Evolutionary conservation across 1,139 yeast species (phyloP).

Genomic region (Taphrina flavorubra): DNA sequence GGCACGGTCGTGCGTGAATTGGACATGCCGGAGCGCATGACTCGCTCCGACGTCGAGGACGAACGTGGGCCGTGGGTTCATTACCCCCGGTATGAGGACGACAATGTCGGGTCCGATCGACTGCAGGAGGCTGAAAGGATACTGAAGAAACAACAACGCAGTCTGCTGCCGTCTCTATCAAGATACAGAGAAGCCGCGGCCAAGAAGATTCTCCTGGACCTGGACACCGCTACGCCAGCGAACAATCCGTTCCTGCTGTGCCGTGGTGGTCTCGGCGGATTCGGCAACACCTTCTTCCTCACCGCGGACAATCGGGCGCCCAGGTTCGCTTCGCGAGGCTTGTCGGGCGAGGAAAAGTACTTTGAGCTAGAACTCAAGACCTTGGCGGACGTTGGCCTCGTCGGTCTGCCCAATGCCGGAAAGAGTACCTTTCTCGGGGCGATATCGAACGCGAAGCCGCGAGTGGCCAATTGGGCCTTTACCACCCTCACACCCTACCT

Average conservation of each 20-base stretch:
- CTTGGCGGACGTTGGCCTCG: conserved; percentile 89
- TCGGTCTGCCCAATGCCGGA: conserved; percentile 96
- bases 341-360: conserved; percentile 67
- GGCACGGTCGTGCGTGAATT: conserved; percentile 62
- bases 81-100: conserved; percentile 40
- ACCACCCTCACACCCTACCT: conserved; percentile 91
- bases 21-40: conserved; percentile 72
- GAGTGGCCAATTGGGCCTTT: conserved; percentile 96
- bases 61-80: conserved; percentile 48
- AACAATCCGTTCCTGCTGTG: conserved; percentile 68
- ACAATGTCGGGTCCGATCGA: conserved; percentile 27
- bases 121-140: conserved; percentile 32
- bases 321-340: conserved; percentile 79
- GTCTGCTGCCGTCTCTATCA: conserved; percentile 66
- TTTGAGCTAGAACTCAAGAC: conserved; percentile 83
- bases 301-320: conserved; percentile 87
- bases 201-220: conserved; percentile 79
- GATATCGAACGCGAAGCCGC: conserved; percentile 86
- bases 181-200: conserved; percentile 55
- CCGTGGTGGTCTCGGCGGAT: conserved; percentile 89
- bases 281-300: conserved; percentile 94
- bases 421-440: conserved; percentile 86
- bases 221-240: conserved; percentile 62
- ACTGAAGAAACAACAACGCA: conserved; percentile 60
- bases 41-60: conserved; percentile 66